These are phyloP conservation scores for Coemansia sp. DNA, from an alignment of 192 early-diverging fungal genomes.

Conservation along the genomic window DNA sequence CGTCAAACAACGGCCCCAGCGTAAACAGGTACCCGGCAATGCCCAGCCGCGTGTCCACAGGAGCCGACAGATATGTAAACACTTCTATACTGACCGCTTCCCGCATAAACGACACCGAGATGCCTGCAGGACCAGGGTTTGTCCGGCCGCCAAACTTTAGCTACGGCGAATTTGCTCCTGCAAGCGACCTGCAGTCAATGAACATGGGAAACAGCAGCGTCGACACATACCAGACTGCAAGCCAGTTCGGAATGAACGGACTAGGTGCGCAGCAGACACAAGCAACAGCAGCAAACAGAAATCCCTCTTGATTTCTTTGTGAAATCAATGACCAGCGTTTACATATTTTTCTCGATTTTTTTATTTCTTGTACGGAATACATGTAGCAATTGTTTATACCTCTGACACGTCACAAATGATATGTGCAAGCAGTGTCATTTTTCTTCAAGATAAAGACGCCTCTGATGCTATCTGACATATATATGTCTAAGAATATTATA, in stretches of 20 bases:
- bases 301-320: not conserved
- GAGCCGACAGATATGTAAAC: not conserved
- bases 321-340: not conserved
- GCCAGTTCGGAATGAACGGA: conserved; percentile 24
- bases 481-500: too few species aligned
- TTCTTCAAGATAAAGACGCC: too few species aligned
- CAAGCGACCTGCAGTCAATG: conserved; percentile 16
- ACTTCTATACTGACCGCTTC: not conserved
- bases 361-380: not conserved
- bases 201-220: conserved; percentile 27
- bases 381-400: too few species aligned
- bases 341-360: not conserved
- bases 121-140: conserved; percentile 12
- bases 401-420: too few species aligned
- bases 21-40: conserved; percentile 44
- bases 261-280: conserved; percentile 8
- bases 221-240: conserved; percentile 48
- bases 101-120: not conserved
- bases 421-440: too few species aligned
- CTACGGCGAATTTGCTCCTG: conserved; percentile 45
- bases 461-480: not conserved
- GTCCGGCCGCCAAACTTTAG: conserved; percentile 26
- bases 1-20: conserved; percentile 21
- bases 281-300: not conserved
- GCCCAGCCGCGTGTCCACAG: conserved; percentile 2